Percentiles rank a stretch among this genome's conserved stretches.
Evolutionary conservation across 768 basidiomycete species (phyloP).

Genomic region (Zangia roseola): DNA sequence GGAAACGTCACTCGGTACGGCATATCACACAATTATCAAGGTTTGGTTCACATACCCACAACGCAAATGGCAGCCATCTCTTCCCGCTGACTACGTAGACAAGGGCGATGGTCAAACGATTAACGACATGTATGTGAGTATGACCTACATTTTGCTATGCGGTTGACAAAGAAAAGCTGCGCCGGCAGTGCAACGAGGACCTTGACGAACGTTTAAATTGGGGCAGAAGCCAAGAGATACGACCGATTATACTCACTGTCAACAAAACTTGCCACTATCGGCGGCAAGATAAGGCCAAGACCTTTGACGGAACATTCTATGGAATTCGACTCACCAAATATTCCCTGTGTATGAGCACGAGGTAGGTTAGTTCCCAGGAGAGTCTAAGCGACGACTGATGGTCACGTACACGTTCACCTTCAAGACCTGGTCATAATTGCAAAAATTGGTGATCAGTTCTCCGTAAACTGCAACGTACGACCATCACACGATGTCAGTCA

Average conservation of each 20-base stretch:
- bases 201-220: not conserved
- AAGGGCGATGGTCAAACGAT: not conserved
- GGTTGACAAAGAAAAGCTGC: slow-evolving; percentile 18
- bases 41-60: slow-evolving; percentile 13
- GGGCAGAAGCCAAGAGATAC: not conserved
- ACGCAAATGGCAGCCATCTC: slow-evolving; percentile 8
- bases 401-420: slow-evolving; percentile 11
- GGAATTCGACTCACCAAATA: slow-evolving; percentile 12
- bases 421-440: slow-evolving; percentile 8
- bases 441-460: slow-evolving; percentile 14
- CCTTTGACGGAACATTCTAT: not conserved
- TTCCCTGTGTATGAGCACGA: slow-evolving; percentile 1
- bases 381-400: not conserved
- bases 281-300: not conserved
- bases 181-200: slow-evolving; percentile 16
- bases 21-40: not conserved
- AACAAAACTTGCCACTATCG: slow-evolving; percentile 20
- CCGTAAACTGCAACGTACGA: slow-evolving; percentile 5
- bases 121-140: not conserved
- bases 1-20: slow-evolving; percentile 4
- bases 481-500: slow-evolving; percentile 5
- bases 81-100: slow-evolving; percentile 13
- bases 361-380: not conserved
- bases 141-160: slow-evolving; percentile 19
- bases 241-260: slow-evolving; percentile 8